Evolutionary conservation across 768 basidiomycete species (phyloP).

Genomic region (Tricholoma matsutake): DNA sequence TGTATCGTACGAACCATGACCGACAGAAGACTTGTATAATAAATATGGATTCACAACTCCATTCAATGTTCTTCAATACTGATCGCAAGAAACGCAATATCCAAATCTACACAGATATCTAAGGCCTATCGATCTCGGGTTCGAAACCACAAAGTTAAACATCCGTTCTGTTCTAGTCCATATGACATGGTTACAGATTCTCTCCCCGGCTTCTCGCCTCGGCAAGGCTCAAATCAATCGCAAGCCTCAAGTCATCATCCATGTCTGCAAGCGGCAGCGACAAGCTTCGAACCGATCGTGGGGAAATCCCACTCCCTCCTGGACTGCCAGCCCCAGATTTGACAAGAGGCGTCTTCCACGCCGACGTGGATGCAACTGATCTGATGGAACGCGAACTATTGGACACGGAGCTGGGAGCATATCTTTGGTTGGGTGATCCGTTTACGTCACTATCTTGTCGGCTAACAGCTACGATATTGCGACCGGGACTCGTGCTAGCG

Average conservation of each 20-base stretch:
- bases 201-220: constrained; percentile 50
- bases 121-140: background rate
- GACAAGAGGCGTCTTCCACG: constrained; percentile 37
- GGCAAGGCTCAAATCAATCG: constrained; percentile 67
- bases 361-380: constrained; percentile 11
- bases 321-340: constrained; percentile 18
- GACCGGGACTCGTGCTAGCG: constrained; percentile 28
- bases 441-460: constrained; percentile 5
- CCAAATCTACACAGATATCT: background rate
- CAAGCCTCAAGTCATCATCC: constrained; percentile 64
- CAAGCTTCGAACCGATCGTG: constrained; percentile 1
- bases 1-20: constrained; percentile 88
- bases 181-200: constrained; percentile 9
- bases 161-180: background rate
- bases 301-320: constrained; percentile 4
- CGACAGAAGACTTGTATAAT: constrained; percentile 46
- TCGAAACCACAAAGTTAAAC: background rate
- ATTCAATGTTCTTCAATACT: background rate
- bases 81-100: background rate
- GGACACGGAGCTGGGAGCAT: background rate
- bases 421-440: constrained; percentile 9
- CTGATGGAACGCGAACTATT: background rate
- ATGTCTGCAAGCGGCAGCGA: constrained; percentile 31
- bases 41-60: background rate
- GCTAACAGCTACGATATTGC: background rate